A percentile compares a stretch with the other conserved stretches of the same genome.
These are phyloP conservation scores for Jatropha multifida DNA, from an alignment of 441 rosid species.

Conservation along the genomic window DNA sequence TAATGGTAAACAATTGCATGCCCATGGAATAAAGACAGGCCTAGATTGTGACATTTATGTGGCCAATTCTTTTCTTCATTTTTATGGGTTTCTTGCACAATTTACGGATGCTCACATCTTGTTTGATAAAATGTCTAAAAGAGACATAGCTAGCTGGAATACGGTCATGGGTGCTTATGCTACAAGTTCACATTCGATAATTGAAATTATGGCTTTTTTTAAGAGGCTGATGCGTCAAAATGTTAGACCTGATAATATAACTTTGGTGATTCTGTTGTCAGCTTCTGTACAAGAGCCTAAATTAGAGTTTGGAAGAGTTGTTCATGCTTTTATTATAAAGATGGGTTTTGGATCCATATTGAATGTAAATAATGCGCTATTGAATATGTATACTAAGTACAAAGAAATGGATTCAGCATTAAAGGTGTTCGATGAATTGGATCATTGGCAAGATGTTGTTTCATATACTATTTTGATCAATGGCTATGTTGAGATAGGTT, in stretches of 20 bases:
- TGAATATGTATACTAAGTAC: slow-evolving; percentile 30
- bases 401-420: slow-evolving; percentile 23
- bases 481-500: slow-evolving; percentile 33
- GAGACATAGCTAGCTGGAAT: slow-evolving; percentile 34
- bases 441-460: slow-evolving; percentile 20
- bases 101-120: not conserved
- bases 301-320: slow-evolving; percentile 24
- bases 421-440: slow-evolving; percentile 21
- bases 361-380: slow-evolving; percentile 31
- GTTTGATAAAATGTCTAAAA: slow-evolving; percentile 28
- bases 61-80: slow-evolving; percentile 25
- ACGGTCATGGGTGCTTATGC: slow-evolving; percentile 20
- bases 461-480: slow-evolving; percentile 30
- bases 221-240: slow-evolving; percentile 13
- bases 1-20: slow-evolving; percentile 23
- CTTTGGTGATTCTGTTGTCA: slow-evolving; percentile 30
- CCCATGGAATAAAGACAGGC: slow-evolving; percentile 23
- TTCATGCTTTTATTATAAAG: slow-evolving; percentile 28
- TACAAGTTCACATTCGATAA: not conserved
- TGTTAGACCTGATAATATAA: slow-evolving; percentile 23
- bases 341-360: slow-evolving; percentile 19
- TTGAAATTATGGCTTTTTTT: slow-evolving; percentile 25
- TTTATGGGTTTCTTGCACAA: slow-evolving; percentile 1
- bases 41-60: slow-evolving; percentile 22
- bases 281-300: slow-evolving; percentile 20